phyloP scores from a whole-genome alignment of 768 basidiomycete species.

The Obba rivulosa region DNA sequence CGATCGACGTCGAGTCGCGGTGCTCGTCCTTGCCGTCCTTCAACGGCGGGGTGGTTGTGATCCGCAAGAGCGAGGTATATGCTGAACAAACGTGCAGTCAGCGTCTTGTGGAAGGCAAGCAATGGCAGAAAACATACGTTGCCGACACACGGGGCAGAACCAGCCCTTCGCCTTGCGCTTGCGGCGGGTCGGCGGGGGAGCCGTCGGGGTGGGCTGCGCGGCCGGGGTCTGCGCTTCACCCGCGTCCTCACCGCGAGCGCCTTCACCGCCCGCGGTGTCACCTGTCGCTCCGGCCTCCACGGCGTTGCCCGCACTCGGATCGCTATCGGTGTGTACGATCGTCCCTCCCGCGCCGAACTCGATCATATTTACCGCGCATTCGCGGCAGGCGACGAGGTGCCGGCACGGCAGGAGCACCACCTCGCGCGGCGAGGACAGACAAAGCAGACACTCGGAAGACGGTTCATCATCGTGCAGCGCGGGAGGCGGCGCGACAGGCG shows the following conservation, averaged over 20 bases:
- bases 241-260: constrained; percentile 16
- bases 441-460: constrained; percentile 87
- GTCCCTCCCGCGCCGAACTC: constrained; percentile 93
- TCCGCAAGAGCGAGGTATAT: constrained; percentile 81
- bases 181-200: constrained; percentile 37
- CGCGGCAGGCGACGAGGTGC: constrained; percentile 92
- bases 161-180: constrained; percentile 95
- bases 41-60: constrained; percentile 63
- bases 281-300: constrained; percentile 3
- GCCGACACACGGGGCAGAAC: constrained; percentile 95
- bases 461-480: constrained; percentile 56
- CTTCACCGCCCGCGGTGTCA: constrained; percentile 6
- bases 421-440: constrained; percentile 81
- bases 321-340: constrained; percentile 52
- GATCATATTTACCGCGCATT: constrained; percentile 95
- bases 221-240: constrained; percentile 14
- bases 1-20: constrained; percentile 15
- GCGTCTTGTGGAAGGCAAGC: neutral
- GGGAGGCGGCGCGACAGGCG: constrained; percentile 30
- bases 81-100: constrained; percentile 36
- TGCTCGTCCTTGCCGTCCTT: constrained; percentile 23
- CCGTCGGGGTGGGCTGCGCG: constrained; percentile 9
- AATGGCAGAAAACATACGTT: constrained; percentile 56
- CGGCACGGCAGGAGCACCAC: constrained; percentile 91
- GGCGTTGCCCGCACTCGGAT: constrained; percentile 24